phyloP scores from a whole-genome alignment of 1,284 basidiomycete genomes.

The Heliocybe sulcata region DNA sequence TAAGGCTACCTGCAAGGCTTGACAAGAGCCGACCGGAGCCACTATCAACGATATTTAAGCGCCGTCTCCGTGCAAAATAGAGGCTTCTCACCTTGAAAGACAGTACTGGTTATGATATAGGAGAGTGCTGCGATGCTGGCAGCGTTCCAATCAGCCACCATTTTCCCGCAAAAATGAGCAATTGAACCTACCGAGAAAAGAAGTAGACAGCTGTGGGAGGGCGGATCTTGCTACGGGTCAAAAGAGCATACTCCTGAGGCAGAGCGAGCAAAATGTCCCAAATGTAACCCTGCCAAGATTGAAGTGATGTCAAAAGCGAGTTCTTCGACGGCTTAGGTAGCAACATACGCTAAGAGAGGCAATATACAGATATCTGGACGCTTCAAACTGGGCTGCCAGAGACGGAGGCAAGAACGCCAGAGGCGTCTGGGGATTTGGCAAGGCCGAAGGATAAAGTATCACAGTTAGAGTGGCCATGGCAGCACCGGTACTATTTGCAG shows the following conservation, averaged over 20 bases:
- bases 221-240: constrained; percentile 3
- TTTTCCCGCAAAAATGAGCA: no score
- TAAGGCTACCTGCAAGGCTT: background rate
- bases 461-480: no score
- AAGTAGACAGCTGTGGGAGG: constrained; percentile 8
- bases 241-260: background rate
- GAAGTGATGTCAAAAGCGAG: no score
- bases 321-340: background rate
- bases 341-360: constrained; percentile 7
- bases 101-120: constrained; percentile 4
- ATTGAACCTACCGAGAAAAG: constrained; percentile 7
- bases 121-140: constrained; percentile 3
- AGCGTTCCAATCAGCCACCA: no score
- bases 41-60: no score
- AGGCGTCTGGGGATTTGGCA: constrained; percentile 10
- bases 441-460: background rate
- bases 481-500: no score
- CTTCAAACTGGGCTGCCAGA: constrained; percentile 10
- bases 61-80: background rate
- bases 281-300: background rate
- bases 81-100: constrained; percentile 7
- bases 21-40: background rate
- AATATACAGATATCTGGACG: constrained; percentile 10
- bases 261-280: background rate
- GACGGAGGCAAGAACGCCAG: constrained; percentile 11